phyloP scores from a whole-genome alignment of 345 rosid genomes.

The Sonneratia caseolaris region DNA sequence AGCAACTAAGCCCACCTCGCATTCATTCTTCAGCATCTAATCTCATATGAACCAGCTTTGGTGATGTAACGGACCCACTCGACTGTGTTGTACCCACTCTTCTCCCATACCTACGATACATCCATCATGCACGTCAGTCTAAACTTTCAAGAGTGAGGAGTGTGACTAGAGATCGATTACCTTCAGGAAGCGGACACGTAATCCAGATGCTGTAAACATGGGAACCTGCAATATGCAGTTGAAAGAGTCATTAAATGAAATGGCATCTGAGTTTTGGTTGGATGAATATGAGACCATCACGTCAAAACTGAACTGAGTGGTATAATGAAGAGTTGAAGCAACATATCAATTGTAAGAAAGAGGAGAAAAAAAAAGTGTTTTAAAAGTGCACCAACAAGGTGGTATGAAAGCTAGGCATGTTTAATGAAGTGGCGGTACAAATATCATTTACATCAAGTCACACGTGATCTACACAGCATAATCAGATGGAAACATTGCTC shows the following conservation, averaged over 20 bases:
- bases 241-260: neutral
- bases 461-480: neutral
- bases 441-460: neutral
- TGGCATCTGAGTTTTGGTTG: neutral
- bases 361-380: neutral
- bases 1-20: neutral
- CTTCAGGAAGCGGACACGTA: slow-evolving; percentile 97
- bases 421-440: neutral
- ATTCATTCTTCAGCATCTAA: slow-evolving; percentile 53
- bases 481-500: neutral
- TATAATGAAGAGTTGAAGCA: neutral
- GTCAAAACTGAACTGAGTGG: neutral
- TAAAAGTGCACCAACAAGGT: neutral
- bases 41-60: slow-evolving; percentile 95
- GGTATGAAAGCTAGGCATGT: neutral
- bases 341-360: neutral
- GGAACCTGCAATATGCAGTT: slow-evolving; percentile 58
- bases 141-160: neutral
- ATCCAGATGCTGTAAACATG: slow-evolving; percentile 97
- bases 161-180: slow-evolving; percentile 19
- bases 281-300: neutral
- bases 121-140: slow-evolving; percentile 8
- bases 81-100: slow-evolving; percentile 96
- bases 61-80: slow-evolving; percentile 98
- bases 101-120: slow-evolving; percentile 82